Evolutionary conservation across 2,329 filamentous ascomycete genomes (phyloP), one percentile per base, ranked within the genome.

Genomic region (Phialophora tarda): DNA sequence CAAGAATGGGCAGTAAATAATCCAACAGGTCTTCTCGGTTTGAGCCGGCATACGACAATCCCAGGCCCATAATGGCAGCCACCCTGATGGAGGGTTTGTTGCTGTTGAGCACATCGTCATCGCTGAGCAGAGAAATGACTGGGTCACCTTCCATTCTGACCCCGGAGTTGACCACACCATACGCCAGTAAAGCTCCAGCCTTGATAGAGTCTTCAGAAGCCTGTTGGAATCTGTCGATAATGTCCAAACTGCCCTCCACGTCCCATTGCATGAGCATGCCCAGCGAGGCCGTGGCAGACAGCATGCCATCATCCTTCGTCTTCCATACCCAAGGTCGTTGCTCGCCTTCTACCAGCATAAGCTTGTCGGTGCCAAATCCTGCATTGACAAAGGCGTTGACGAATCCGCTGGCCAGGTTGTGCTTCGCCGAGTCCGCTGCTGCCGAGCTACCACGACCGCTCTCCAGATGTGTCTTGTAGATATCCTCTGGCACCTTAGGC

Each of bases 321-420:
- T 98, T 99, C 92, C 93, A 99, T 4, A 99, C 92, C 94, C 95
- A 99, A 70, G 90, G 91, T 73, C 91, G 89, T 82, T 96, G 96
- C 70, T 93, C 89, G 66, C 91, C 89, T 23, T 95, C 90, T 50
- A 92, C 89, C 65, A 98, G 83, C 94, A 99, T 97, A 87, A 99
- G 91, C 84, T 97, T 98, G 79, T 99, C 95, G 65, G 93, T 91
- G 51, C 93, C 91, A 73, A 93, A 99, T 34, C 95, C 95, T 61
- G 95, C 93, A 73, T 99, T 99, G 69, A 95, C 93, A 75, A 99
- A 98, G 0, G 91, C 92, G 75, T 99, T 99, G 71, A 99, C 96
- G 73, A 99, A 98, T 3, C 90, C 93, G 62, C 94, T 95, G 8
- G 95, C 93, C 67, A 99, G 85, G 75, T 99, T 99, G 82, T 99